Evolutionary conservation across 1,284 basidiomycete species (phyloP), one percentile per base, ranked within the genome.

Genomic region (Ganoderma leucocontextum): DNA sequence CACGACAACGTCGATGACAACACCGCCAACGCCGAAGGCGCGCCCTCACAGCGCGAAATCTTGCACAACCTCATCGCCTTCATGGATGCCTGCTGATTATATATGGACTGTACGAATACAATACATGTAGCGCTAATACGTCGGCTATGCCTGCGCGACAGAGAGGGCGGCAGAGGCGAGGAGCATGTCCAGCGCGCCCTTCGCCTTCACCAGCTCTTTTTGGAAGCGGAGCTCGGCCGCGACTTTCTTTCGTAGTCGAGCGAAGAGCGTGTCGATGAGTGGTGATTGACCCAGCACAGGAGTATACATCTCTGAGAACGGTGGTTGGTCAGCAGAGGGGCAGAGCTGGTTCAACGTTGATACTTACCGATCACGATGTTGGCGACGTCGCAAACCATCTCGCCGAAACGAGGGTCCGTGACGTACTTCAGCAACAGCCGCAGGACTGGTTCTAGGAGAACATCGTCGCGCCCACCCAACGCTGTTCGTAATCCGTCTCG

Each of bases 121-220:
- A 44, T 72, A 73, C 63, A 58, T 70, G 64, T 71, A 69, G 47
- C 55, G 61, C 59, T 65, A 69, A 67, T 62, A 41, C 36, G 17
- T 36, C 33, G 62, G 47, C 35, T 53, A 41, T 17, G 42, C 62
- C 58, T 68, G 66, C 63, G 62, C 52, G 57, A 69, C 63, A 29
- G 78, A 77, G 62, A 89, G 81, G 66, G 87, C 81, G 57, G 87
- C 85, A 38, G 89, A 88, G 33, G 93, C 87, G 65, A 98, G 83
- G 60, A 99, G 86, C 97, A 99, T 99, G 75, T 97, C 95, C 70
- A 99, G 82, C 66, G 95, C 95, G 63, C 96, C 97, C 76, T 90
- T 91, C 57, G 95, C 85, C 81, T 93, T 93, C 75, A 91, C 84
- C 62, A 99, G 81, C 76, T 98, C 95, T 69, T 89, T 88, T 81